phyloP scores from a whole-genome alignment of 352 stramenopile species.

The Pythium chondricola region DNA sequence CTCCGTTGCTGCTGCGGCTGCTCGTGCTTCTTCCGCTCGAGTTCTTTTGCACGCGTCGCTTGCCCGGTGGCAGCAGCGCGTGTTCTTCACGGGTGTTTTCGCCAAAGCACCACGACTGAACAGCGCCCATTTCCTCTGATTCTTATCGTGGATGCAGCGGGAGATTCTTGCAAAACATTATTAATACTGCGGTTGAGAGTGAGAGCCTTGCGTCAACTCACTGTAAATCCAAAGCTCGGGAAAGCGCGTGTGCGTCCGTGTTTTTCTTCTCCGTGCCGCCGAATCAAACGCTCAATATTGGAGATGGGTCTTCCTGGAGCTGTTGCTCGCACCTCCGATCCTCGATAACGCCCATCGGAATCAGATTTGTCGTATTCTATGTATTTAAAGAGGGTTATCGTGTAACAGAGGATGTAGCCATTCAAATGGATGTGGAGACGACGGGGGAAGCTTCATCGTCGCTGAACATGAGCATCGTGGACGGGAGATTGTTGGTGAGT shows the following conservation, averaged over 20 bases:
- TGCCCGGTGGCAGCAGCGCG: constrained; percentile 28
- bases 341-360: too few species aligned
- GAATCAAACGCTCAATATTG: too few species aligned
- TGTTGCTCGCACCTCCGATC: too few species aligned
- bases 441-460: constrained; percentile 35
- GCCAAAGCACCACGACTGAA: constrained; percentile 47
- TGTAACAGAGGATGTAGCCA: constrained; percentile 12
- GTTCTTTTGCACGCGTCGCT: constrained; percentile 27
- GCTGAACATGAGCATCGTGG: constrained; percentile 43
- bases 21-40: constrained; percentile 36
- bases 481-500: constrained; percentile 39
- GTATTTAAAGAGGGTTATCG: background rate
- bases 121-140: constrained; percentile 13
- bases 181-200: too few species aligned
- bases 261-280: too few species aligned
- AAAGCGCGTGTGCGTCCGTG: too few species aligned
- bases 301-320: too few species aligned
- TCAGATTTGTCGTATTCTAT: too few species aligned
- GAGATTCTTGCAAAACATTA: too few species aligned
- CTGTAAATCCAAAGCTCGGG: too few species aligned
- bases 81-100: constrained; percentile 24
- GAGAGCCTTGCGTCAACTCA: too few species aligned
- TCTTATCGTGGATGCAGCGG: too few species aligned
- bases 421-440: constrained; percentile 41
- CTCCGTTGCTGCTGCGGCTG: constrained; percentile 23